phyloP scores from a whole-genome alignment of 1,139 yeast species.

The Geotrichum reessii region DNA sequence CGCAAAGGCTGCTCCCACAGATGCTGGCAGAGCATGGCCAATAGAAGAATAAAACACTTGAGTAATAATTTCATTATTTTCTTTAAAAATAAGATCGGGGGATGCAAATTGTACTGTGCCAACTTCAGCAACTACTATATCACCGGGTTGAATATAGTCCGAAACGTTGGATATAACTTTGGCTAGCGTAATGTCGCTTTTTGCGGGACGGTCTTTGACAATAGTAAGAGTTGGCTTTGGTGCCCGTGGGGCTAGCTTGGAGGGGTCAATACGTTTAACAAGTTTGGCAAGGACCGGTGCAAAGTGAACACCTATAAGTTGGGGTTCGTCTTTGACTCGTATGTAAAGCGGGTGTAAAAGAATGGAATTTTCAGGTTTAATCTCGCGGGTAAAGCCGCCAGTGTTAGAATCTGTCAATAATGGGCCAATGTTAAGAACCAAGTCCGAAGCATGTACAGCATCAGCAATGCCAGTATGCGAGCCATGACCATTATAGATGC shows the following conservation, averaged over 20 bases:
- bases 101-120: conserved; percentile 72
- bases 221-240: conserved; percentile 21
- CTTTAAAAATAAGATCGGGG: conserved; percentile 57
- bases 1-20: conserved; percentile 73
- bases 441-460: conserved; percentile 36
- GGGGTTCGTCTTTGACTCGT: conserved; percentile 40
- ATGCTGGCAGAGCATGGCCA: conserved; percentile 81
- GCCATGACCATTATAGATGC: conserved; percentile 55
- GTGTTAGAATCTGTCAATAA: conserved; percentile 41
- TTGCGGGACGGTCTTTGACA: conserved; percentile 21
- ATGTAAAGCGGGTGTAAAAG: conserved; percentile 44
- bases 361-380: conserved; percentile 36
- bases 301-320: conserved; percentile 41
- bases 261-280: conserved; percentile 33
- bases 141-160: conserved; percentile 49
- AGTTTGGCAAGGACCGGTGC: conserved; percentile 44
- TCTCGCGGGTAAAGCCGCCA: conserved; percentile 40
- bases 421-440: conserved; percentile 40
- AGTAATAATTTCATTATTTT: conserved; percentile 46
- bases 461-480: conserved; percentile 43
- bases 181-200: conserved; percentile 37
- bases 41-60: conserved; percentile 77
- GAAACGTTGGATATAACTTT: conserved; percentile 30
- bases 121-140: conserved; percentile 66
- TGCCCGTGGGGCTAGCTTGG: conserved; percentile 30